Base-by-base conservation (phyloP, 345 rosid species). In the Conringia planisiliqua region DNA sequence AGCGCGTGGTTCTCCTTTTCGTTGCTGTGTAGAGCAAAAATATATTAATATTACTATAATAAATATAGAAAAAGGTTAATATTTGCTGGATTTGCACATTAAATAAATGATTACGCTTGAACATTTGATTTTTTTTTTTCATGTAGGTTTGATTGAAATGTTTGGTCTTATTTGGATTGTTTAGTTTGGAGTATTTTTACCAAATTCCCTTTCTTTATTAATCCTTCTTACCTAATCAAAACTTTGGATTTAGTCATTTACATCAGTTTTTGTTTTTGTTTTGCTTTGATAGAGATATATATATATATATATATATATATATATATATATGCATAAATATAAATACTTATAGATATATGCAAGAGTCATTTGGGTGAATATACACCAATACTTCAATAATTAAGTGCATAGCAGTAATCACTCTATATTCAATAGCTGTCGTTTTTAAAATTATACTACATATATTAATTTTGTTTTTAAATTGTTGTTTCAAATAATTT, bases 21-120 rank as follows among this genome's bases (percentile, higher is more conserved):
- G n/a, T 35, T 1, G 6, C 3, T 27, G 30, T 27, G 30, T 1
- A 27, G 30, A 5, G 5, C 4, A 36, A 9, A 38, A 30, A 30
- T 4, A 30, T 30, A 5, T 30, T 29, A 29, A 3, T 13, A 14
- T 29, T n/a, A 61, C 32, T 29, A 26, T 12, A 52, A 18, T 16
- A 22, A 42, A 55, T 17, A 29, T 29, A 29, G 1, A 16, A 20
- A 58, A 50, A 22, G 24, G 27, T 20, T 8, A 0, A 39, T 22
- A 30, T 22, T 75, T 68, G 69, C 74, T 40, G 40, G 51, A 75
- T 51, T 68, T 61, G 30, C 48, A 68, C 56, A 75, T 50, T 46
- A 59, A 50, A 6, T 17, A 36, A 11, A 50, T 50, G 10, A 18
- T 56, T 55, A 56, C 10, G 29, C 3, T 50, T 71, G 0, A 10